These are phyloP conservation scores for Anthoceros angustus DNA, from an alignment of 225 moss, liverwort and hornwort species.

Conservation along the genomic window DNA sequence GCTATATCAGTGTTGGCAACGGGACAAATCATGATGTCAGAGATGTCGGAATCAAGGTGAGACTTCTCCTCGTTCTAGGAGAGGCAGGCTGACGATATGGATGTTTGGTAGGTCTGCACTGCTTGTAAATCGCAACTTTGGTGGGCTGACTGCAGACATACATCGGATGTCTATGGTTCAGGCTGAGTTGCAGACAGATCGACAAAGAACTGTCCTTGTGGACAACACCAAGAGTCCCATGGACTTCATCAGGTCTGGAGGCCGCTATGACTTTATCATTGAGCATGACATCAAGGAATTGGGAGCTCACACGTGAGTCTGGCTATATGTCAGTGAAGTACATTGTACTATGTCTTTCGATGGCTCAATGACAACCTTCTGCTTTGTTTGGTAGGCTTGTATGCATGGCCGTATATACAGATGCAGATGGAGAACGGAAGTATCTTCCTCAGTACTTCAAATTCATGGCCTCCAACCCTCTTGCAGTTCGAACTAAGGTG, in stretches of 20 bases:
- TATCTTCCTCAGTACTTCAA: constrained; percentile 96
- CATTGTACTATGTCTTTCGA: neutral
- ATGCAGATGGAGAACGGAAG: constrained; percentile 90
- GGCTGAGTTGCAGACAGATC: constrained; percentile 91
- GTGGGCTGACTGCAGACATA: neutral
- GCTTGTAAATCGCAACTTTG: neutral
- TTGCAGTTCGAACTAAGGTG: constrained; percentile 97
- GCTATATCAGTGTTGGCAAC: constrained; percentile 88
- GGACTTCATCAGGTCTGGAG: constrained; percentile 74
- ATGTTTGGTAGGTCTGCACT: too few relatives aligned
- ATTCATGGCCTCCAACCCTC: constrained; percentile 96
- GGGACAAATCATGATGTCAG: constrained; percentile 88
- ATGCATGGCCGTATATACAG: constrained; percentile 93
- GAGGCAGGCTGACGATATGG: neutral
- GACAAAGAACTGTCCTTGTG: constrained; percentile 62
- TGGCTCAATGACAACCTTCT: neutral
- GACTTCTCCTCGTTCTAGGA: neutral
- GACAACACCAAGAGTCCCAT: constrained; percentile 78
- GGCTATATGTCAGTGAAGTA: neutral
- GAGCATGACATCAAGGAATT: constrained; percentile 99
- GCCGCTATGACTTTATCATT: constrained; percentile 93
- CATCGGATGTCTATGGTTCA: constrained; percentile 19
- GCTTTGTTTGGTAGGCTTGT: constrained; percentile 53
- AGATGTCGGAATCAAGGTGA: constrained; percentile 95
- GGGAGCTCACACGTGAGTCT: constrained; percentile 77